These are phyloP conservation scores for Melastoma malabathricum DNA, from an alignment of 345 rosid genomes.

Conservation along the genomic window DNA sequence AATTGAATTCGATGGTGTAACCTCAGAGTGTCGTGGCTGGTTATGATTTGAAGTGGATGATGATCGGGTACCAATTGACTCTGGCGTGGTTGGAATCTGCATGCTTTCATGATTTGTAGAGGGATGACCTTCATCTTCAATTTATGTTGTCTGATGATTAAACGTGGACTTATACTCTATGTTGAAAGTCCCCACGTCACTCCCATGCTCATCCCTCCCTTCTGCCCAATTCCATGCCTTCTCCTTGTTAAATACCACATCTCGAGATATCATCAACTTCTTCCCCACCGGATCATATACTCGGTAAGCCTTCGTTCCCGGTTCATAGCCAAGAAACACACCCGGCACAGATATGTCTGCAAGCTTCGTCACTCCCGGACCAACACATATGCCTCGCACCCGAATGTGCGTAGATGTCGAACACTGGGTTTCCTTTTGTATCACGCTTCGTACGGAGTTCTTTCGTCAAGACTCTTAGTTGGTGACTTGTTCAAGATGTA, in stretches of 20 bases:
- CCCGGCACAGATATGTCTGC: background rate
- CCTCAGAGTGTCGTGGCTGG: too few relatives aligned
- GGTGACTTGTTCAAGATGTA: slow-evolving; percentile 2
- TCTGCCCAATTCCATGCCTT: background rate
- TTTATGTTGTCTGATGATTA: too few relatives aligned
- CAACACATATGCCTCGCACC: background rate
- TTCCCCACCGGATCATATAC: background rate
- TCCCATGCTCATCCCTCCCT: background rate
- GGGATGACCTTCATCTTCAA: too few relatives aligned
- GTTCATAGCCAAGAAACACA: background rate
- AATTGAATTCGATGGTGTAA: too few relatives aligned
- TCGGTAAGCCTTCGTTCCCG: background rate
- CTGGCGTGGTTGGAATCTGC: too few relatives aligned
- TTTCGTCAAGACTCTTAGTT: background rate
- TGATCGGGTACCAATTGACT: too few relatives aligned
- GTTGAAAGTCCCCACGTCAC: too few relatives aligned
- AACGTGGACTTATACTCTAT: too few relatives aligned
- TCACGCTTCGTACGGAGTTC: background rate
- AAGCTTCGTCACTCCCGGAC: too few relatives aligned
- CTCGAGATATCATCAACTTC: background rate
- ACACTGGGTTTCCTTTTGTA: background rate
- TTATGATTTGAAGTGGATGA: too few relatives aligned
- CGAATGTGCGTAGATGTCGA: background rate
- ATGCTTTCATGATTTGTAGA: too few relatives aligned
- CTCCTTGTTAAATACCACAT: background rate